Base-by-base conservation (phyloP, 768 basidiomycete genomes). In the Tephrocybe sp. region DNA sequence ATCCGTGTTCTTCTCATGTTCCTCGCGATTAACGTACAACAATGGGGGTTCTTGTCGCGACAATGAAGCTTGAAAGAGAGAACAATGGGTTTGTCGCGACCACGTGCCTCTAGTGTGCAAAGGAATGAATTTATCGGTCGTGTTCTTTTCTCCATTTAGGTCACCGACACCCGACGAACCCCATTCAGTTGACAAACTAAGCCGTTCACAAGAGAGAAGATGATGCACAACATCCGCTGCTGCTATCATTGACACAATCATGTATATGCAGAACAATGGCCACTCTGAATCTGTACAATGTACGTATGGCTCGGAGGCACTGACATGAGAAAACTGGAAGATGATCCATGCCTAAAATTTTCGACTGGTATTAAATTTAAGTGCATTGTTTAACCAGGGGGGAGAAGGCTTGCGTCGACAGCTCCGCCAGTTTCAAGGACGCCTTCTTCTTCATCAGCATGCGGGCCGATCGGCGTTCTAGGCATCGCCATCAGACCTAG, bases 401-500 rank as follows among this genome's bases (percentile, higher is more conserved):
- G 97, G 3, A 99, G 84, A 34, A 97, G 74, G 60, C 87, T 93
- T 5, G 92, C 87, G 64, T 99, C 97, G 35, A 99, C 78, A n/a
- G 70, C 70, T 37, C 75, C 84, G 39, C 78, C 83, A 31, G 25
- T 32, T n/a, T 58, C 56, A n/a, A 21, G 15, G 21, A 44, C 19
- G 11, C 35, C 25, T 1, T 58, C 61, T 3, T 60, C 61, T 19
- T 77, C 80, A 21, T 71, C 68, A 4, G 64, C 66, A 5, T 60
- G 49, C 4, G 58, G 64, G 13, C 80, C 65, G 61, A 98, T 89
- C 2, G 96, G 95, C 5, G 97, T 97, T 53, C 97, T 83, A 4
- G 97, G 97, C 90, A 99, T 97, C 5, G 91, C 95, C 96, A 99
- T 99, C 31, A 91, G 72, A 63, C 95, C 95, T 96, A 5, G 27